A percentile compares a stretch with the other conserved stretches of the same genome.
These are phyloP conservation scores for Lactarius pseudohatsudake DNA, from an alignment of 768 basidiomycete genomes.

Conservation along the genomic window DNA sequence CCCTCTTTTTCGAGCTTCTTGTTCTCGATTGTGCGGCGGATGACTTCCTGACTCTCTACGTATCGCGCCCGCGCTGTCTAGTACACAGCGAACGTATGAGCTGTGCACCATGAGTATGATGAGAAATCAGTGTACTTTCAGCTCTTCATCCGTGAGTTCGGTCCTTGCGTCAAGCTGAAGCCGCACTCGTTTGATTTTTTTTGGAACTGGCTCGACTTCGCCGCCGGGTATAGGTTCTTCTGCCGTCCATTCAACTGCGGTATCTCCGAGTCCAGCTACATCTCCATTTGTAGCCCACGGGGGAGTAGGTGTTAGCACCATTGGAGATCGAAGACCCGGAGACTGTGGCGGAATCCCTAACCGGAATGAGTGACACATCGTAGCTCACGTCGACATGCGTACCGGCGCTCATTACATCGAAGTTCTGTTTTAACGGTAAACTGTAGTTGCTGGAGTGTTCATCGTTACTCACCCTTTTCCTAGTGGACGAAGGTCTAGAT, in stretches of 20 bases:
- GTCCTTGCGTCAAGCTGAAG: slow-evolving; percentile 69
- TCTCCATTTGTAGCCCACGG: slow-evolving; percentile 15
- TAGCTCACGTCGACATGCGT: neutral
- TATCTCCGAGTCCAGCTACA: neutral
- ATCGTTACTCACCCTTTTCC: slow-evolving; percentile 25
- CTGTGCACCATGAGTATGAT: neutral
- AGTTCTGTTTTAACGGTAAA: slow-evolving; percentile 13
- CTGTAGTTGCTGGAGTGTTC: neutral
- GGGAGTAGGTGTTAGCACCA: slow-evolving; percentile 21
- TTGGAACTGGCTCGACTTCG: slow-evolving; percentile 7
- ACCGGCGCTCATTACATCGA: slow-evolving; percentile 19
- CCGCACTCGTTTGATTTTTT: slow-evolving; percentile 52
- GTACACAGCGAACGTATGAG: slow-evolving; percentile 18
- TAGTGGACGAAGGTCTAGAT: slow-evolving; percentile 1
- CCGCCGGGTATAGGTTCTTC: neutral
- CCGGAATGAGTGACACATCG: neutral
- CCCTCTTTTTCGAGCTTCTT: slow-evolving; percentile 60
- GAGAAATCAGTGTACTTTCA: slow-evolving; percentile 50
- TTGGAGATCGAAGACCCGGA: slow-evolving; percentile 6
- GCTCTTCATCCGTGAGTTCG: slow-evolving; percentile 79
- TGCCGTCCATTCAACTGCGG: neutral
- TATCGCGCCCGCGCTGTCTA: slow-evolving; percentile 60
- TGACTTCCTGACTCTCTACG: slow-evolving; percentile 54
- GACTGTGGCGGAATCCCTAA: slow-evolving; percentile 12
- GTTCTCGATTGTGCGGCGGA: slow-evolving; percentile 50